Evolutionary conservation across 2,329 filamentous ascomycete species (phyloP).

Genomic region (Proliferodiscus dingleyae): DNA sequence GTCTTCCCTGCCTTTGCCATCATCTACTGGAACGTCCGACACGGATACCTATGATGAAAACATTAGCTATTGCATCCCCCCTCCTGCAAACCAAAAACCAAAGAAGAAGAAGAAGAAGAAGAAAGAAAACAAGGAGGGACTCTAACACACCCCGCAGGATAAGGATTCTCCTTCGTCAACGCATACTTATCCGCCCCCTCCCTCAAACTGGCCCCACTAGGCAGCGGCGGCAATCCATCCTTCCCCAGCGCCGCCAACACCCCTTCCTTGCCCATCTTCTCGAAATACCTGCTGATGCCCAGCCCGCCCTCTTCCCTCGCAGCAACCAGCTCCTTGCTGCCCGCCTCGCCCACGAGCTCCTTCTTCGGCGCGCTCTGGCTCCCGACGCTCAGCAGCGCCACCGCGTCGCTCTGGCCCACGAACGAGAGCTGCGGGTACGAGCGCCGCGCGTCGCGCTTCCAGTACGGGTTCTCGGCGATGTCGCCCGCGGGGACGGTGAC

Average conservation of each 20-base stretch:
- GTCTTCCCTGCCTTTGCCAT: too few species aligned
- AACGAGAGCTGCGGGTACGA: slow-evolving; percentile 76
- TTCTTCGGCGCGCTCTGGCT: slow-evolving; percentile 77
- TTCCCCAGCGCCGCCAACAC: slow-evolving; percentile 61
- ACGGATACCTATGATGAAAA: slow-evolving; percentile 50
- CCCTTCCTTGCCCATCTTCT: slow-evolving; percentile 52
- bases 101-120: too few species aligned
- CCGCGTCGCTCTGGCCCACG: slow-evolving; percentile 78
- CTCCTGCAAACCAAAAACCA: too few species aligned
- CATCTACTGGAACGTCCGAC: slow-evolving; percentile 54
- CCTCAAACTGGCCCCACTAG: slow-evolving; percentile 54
- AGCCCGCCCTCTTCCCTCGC: slow-evolving; percentile 70
- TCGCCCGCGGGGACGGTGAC: slow-evolving; percentile 80
- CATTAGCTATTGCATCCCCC: too few species aligned
- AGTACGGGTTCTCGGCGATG: slow-evolving; percentile 89
- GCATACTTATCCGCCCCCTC: slow-evolving; percentile 63
- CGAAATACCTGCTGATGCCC: slow-evolving; percentile 69
- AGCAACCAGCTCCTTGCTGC: slow-evolving; percentile 67
- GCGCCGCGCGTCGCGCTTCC: slow-evolving; percentile 86
- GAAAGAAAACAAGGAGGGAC: too few species aligned
- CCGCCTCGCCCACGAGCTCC: slow-evolving; percentile 73
- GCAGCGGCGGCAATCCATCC: slow-evolving; percentile 80
- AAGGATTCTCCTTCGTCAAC: slow-evolving; percentile 62
- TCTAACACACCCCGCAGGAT: slow-evolving; percentile 59
- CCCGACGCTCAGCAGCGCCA: slow-evolving; percentile 78